Evolutionary conservation across 441 rosid genomes (phyloP).

Genomic region (Erysimum cheiri): DNA sequence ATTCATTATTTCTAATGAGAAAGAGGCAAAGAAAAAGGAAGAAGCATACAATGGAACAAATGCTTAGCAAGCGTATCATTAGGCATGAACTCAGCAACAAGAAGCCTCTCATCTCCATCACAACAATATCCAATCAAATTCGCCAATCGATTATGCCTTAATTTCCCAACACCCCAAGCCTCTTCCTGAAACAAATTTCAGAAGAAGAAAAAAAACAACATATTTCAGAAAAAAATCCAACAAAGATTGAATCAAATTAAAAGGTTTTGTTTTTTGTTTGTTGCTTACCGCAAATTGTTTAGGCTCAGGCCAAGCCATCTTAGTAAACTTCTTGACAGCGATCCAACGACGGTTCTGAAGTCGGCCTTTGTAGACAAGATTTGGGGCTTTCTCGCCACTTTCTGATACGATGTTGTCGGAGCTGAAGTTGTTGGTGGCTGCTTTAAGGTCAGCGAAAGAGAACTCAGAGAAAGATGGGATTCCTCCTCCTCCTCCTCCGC

Average conservation of each 20-base stretch:
- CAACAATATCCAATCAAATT: conserved; percentile 97
- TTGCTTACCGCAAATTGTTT: conserved; percentile 74
- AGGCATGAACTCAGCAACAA: conserved; percentile 95
- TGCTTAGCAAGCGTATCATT: conserved; percentile 96
- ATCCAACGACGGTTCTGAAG: conserved; percentile 78
- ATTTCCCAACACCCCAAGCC: conserved; percentile 86
- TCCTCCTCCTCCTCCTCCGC: conserved; percentile 38
- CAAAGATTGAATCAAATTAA: conserved; percentile 2
- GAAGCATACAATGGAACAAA: conserved; percentile 82
- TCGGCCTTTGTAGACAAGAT: conserved; percentile 80
- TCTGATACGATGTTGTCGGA: conserved; percentile 82
- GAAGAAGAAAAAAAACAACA: neutral
- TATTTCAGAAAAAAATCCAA: conserved; percentile 1
- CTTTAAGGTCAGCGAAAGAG: conserved; percentile 70
- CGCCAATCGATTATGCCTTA: conserved; percentile 81
- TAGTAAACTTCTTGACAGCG: conserved; percentile 90
- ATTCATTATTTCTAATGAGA: neutral
- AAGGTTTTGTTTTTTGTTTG: neutral
- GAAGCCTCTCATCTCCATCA: conserved; percentile 93
- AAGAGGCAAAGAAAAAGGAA: neutral
- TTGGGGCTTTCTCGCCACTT: conserved; percentile 87
- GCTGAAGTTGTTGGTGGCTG: conserved; percentile 84
- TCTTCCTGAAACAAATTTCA: conserved; percentile 63
- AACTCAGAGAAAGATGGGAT: conserved; percentile 72
- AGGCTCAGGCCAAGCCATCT: conserved; percentile 94